Evolutionary conservation across 2,329 filamentous ascomycete genomes (phyloP).

Genomic region (Phialocephala subalpina): DNA sequence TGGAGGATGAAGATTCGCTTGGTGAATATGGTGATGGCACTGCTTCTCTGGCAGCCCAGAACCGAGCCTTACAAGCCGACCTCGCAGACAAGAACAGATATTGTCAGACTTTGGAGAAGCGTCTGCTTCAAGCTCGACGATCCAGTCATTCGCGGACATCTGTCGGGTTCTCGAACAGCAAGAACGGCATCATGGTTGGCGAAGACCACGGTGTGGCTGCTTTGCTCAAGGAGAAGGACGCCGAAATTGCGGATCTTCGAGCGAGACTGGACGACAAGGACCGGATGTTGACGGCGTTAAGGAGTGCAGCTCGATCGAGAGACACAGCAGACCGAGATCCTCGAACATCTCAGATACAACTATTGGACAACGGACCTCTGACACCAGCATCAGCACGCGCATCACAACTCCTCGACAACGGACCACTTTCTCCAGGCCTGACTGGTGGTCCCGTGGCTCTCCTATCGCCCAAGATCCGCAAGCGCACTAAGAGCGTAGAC

Average conservation of each 20-base stretch:
- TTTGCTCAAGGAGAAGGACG: constrained; percentile 85
- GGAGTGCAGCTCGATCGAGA: constrained; percentile 84
- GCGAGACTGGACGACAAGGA: constrained; percentile 94
- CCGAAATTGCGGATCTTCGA: constrained; percentile 90
- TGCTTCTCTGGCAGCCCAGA: constrained; percentile 84
- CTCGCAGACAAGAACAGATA: constrained; percentile 97
- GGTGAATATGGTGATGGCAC: constrained; percentile 89
- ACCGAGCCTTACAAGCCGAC: constrained; percentile 92
- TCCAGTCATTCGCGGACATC: constrained; percentile 91
- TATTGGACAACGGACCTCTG: constrained; percentile 39
- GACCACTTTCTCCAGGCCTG: constrained; percentile 31
- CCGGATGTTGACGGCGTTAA: constrained; percentile 86
- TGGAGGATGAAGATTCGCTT: constrained; percentile 71
- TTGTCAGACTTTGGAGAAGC: constrained; percentile 91
- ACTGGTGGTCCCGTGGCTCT: constrained; percentile 29
- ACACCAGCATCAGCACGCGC: constrained; percentile 41
- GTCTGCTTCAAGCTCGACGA: constrained; percentile 86
- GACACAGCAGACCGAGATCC: constrained; percentile 74
- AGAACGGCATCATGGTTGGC: constrained; percentile 72
- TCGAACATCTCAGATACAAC: constrained; percentile 30
- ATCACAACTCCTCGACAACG: constrained; percentile 38
- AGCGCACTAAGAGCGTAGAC: constrained; percentile 72
- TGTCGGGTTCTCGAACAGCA: constrained; percentile 67
- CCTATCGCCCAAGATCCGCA: constrained; percentile 37
- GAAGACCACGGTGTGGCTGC: constrained; percentile 80